Evolutionary conservation across 2,329 filamentous ascomycete genomes (phyloP), one percentile per base, ranked within the genome.

Genomic region (Xylaria sp.): DNA sequence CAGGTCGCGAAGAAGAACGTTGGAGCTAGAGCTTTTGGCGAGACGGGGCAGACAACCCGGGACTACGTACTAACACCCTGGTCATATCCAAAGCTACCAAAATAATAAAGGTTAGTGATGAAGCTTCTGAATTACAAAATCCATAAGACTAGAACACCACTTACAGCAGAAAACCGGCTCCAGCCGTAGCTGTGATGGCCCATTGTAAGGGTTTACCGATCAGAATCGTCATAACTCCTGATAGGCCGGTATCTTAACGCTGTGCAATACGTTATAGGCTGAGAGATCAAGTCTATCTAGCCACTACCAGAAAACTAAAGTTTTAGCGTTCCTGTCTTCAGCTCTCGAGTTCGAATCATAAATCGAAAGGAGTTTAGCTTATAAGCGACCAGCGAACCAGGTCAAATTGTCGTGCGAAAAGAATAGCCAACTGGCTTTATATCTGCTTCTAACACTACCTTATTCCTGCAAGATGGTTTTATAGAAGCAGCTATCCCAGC

Each of bases 161-260:
- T 58, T 40, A 66, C 64, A 66, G 64, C 58, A 66, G 23, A 23
- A 66, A 66, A 36, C 64, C 64, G 17, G 64, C 48, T 2, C 64
- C 64, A 44, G 64, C 64, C 33, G 64, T 66, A 49, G 64, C 58
- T 20, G 64, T 62, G 38, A 66, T 63, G 31, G 64, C 59, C 64
- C 64, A 66, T 56, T 66, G 57, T 10, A 66, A 17, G 26, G 64
- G 64, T 38, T 66, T 63, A 38, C 64, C 64, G 3, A 63, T 48
- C 2, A 66, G 28, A 26, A 57, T 53, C 10, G 63, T 65, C 59
- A 62, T 62, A n/a, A 17, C 49, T 20, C 26, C 10, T n/a, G 20
- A 28, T 28, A 28, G 20, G 46, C 6, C 17, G 11, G 20, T 28
- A 49, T 28, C 6, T 23, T 23, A 5, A 49, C 10, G 48, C 23